Evolutionary conservation across 75 land plant species (phyloP).

Genomic region (Selaginella tamariscina): DNA sequence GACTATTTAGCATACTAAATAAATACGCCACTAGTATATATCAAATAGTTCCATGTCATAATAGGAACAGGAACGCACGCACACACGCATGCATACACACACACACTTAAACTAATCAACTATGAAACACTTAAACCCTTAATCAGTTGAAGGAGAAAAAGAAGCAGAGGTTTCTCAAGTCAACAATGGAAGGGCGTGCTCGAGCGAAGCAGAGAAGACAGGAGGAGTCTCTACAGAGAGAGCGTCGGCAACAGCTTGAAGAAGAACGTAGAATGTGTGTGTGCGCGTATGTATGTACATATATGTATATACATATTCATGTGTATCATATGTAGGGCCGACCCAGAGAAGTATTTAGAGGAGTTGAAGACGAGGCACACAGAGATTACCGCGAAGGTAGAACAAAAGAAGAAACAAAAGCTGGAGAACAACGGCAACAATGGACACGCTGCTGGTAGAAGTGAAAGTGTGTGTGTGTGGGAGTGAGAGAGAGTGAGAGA

Average conservation of each 20-base stretch:
- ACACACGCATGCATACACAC: too few relatives aligned
- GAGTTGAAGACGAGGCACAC: slow-evolving; percentile 54
- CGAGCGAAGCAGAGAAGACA: slow-evolving; percentile 72
- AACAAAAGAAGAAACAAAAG: slow-evolving; percentile 71
- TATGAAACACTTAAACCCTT: not conserved
- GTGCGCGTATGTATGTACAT: too few relatives aligned
- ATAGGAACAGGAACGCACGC: too few relatives aligned
- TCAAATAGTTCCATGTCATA: too few relatives aligned
- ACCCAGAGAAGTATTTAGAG: slow-evolving; percentile 87
- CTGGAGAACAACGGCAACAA: slow-evolving; percentile 23
- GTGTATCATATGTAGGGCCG: slow-evolving; percentile 55
- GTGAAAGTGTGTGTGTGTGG: too few relatives aligned
- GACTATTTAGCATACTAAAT: too few relatives aligned
- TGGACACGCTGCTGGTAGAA: slow-evolving; percentile 14
- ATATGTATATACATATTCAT: too few relatives aligned
- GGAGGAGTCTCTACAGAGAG: slow-evolving; percentile 61
- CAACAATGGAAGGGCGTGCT: slow-evolving; percentile 74
- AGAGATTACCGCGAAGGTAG: slow-evolving; percentile 66
- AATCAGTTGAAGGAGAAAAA: slow-evolving; percentile 74
- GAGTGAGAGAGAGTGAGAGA: too few relatives aligned
- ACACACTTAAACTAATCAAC: too few relatives aligned
- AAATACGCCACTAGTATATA: too few relatives aligned
- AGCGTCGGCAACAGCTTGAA: slow-evolving; percentile 61
- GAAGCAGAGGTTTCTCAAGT: slow-evolving; percentile 70
- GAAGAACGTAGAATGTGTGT: slow-evolving; percentile 78